Conservation (phyloP, 2,329 filamentous ascomycete genomes). For the Botrytis medusae region DNA sequence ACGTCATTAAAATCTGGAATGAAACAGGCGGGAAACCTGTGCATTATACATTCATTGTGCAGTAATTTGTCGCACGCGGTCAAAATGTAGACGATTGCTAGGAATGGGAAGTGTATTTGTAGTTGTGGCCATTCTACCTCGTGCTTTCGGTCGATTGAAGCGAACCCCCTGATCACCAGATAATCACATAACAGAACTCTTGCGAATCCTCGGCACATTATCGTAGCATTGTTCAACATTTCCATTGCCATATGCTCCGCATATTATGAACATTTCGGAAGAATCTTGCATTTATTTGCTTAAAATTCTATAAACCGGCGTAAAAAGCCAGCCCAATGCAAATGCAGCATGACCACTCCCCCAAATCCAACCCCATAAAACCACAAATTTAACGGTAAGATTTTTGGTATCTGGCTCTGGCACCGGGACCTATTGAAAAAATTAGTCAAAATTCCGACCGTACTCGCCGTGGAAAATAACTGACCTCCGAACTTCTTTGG, state of each 20-base stretch:
- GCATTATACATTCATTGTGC: background rate
- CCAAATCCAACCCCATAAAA: constrained; percentile 35
- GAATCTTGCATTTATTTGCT: constrained; percentile 40
- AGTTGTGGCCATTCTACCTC: constrained; percentile 2
- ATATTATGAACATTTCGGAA: constrained; percentile 33
- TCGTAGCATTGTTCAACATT: constrained; percentile 18
- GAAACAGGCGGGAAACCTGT: background rate
- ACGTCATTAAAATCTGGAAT: background rate
- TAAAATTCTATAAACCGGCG: constrained; percentile 40
- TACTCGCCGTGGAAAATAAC: constrained; percentile 21
- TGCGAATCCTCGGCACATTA: background rate
- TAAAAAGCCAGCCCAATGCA: constrained; percentile 40
- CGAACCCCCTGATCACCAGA: constrained; percentile 6
- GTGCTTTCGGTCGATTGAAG: constrained; percentile 12
- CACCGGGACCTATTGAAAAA: constrained; percentile 76
- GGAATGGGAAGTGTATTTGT: constrained; percentile 13
- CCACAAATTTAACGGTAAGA: constrained; percentile 81
- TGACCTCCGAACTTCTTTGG: constrained; percentile 81
- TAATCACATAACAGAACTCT: constrained; percentile 17
- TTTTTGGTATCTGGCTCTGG: constrained; percentile 97
- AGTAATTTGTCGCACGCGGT: background rate
- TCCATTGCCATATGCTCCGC: constrained; percentile 23
- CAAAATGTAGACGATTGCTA: background rate
- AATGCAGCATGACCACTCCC: constrained; percentile 40
- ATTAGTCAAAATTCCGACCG: constrained; percentile 28